A percentile compares a stretch with the other conserved stretches of the same genome.
Evolutionary conservation across 1,284 basidiomycete genomes (phyloP).

Genomic region (Chalciporus sp.): DNA sequence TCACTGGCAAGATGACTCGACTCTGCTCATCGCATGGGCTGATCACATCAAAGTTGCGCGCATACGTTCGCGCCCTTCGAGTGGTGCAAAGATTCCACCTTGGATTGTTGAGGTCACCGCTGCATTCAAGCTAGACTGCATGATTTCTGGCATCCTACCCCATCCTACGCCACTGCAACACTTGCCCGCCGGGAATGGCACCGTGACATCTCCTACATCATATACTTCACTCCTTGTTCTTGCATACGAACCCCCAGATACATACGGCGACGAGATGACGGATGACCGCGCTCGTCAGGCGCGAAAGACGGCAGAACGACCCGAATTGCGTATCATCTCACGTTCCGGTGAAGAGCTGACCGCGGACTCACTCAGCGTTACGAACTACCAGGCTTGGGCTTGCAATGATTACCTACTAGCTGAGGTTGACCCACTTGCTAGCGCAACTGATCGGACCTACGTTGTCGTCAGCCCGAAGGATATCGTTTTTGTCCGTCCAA

Average conservation of each 20-base stretch:
- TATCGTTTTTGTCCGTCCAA: slow-evolving; percentile 81
- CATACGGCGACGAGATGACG: slow-evolving; percentile 67
- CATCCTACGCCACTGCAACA: slow-evolving; percentile 53
- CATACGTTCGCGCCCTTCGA: slow-evolving; percentile 62
- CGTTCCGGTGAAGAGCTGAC: slow-evolving; percentile 88
- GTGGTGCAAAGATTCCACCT: slow-evolving; percentile 45
- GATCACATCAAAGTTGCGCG: slow-evolving; percentile 92
- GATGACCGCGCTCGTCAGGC: slow-evolving; percentile 73
- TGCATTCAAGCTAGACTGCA: slow-evolving; percentile 93
- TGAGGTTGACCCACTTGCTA: slow-evolving; percentile 40
- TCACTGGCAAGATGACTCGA: slow-evolving; percentile 89
- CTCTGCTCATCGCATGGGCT: slow-evolving; percentile 93
- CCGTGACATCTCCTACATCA: slow-evolving; percentile 30
- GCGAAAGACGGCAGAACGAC: slow-evolving; percentile 81
- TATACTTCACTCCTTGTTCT: slow-evolving; percentile 82
- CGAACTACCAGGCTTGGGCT: slow-evolving; percentile 80
- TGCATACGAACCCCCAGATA: slow-evolving; percentile 78
- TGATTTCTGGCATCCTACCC: slow-evolving; percentile 90
- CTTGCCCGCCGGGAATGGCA: slow-evolving; percentile 20
- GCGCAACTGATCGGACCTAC: slow-evolving; percentile 52
- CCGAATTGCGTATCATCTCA: slow-evolving; percentile 92
- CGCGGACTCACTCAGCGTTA: slow-evolving; percentile 82
- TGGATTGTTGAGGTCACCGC: slow-evolving; percentile 85
- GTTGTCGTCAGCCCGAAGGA: slow-evolving; percentile 87
- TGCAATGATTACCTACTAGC: slow-evolving; percentile 92